phyloP scores from a whole-genome alignment of 495 filamentous ascomycete species.

The Lineolata rhizophorae region DNA sequence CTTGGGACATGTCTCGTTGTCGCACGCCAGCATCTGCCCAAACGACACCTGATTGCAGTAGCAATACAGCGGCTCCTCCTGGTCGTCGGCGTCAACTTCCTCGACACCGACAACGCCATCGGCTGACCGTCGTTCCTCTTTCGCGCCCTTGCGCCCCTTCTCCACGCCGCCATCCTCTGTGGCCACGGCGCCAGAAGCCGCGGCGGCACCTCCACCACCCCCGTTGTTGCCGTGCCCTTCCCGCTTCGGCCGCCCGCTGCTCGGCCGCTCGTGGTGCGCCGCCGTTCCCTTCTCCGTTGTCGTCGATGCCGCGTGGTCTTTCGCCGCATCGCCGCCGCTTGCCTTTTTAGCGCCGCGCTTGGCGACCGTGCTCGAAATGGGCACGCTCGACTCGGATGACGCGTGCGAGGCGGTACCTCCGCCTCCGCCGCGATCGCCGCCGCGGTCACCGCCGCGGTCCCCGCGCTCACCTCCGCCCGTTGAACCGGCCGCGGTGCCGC shows the following conservation, averaged over 20 bases:
- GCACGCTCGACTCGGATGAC: constrained; percentile 8
- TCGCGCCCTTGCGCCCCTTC: background rate
- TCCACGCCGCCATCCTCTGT: constrained; percentile 23
- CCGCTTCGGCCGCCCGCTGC: constrained; percentile 3
- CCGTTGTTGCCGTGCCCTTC: constrained; percentile 1
- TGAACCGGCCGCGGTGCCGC: background rate
- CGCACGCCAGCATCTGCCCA: constrained; percentile 96
- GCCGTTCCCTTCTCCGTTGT: too few species aligned
- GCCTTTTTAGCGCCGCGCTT: too few species aligned
- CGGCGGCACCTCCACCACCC: background rate
- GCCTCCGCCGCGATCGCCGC: background rate
- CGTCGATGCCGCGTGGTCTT: too few species aligned
- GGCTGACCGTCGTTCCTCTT: constrained; percentile 22
- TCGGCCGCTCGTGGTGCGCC: too few species aligned
- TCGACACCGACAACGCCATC: constrained; percentile 19
- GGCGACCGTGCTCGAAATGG: too few species aligned
- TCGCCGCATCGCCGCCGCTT: too few species aligned
- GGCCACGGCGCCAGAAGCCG: background rate
- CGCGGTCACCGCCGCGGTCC: background rate
- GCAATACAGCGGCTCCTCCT: constrained; percentile 74
- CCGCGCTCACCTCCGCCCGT: background rate
- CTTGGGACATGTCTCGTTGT: constrained; percentile 60
- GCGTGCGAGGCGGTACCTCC: constrained; percentile 3
- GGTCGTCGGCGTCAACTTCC: constrained; percentile 49
- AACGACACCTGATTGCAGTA: constrained; percentile 86